phyloP scores from a whole-genome alignment of 2,329 filamentous ascomycete species.

The Colletotrichum spinosum region DNA sequence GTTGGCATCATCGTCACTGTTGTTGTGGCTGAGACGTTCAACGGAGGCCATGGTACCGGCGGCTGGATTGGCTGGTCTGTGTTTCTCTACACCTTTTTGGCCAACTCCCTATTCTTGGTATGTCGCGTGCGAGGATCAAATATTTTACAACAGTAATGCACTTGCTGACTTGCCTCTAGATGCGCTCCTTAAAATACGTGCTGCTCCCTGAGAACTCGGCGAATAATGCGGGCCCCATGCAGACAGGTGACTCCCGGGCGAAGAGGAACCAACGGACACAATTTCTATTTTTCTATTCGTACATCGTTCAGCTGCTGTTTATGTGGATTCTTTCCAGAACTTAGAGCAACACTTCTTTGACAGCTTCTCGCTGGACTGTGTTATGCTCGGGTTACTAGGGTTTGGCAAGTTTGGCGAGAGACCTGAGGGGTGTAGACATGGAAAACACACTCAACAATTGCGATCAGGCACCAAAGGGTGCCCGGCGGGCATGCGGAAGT shows the following conservation, averaged over 20 bases:
- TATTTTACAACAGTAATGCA: background rate
- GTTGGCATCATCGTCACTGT: conserved; percentile 94
- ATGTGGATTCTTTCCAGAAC: conserved; percentile 80
- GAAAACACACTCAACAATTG: too few relatives aligned
- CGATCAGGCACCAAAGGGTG: too few relatives aligned
- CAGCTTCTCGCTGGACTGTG: background rate
- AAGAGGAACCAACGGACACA: conserved; percentile 91
- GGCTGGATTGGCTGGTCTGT: conserved; percentile 90
- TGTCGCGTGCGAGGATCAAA: conserved; percentile 46
- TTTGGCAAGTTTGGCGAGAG: too few relatives aligned
- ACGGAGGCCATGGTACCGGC: conserved; percentile 82
- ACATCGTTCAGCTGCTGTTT: conserved; percentile 91
- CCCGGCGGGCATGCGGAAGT: too few relatives aligned
- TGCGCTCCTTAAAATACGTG: conserved; percentile 95
- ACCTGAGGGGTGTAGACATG: too few relatives aligned
- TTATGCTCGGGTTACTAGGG: too few relatives aligned
- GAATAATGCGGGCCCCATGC: conserved; percentile 72
- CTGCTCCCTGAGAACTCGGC: conserved; percentile 85
- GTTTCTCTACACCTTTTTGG: conserved; percentile 91
- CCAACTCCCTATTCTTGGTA: conserved; percentile 96
- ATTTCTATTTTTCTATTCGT: conserved; percentile 94
- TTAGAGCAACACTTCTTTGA: conserved; percentile 40
- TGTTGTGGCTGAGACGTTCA: conserved; percentile 83
- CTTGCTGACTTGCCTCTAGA: conserved; percentile 60
- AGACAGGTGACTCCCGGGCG: conserved; percentile 77